Base-by-base conservation (phyloP, 371 early-diverging fungal species). In the Lichtheimia ornata region DNA sequence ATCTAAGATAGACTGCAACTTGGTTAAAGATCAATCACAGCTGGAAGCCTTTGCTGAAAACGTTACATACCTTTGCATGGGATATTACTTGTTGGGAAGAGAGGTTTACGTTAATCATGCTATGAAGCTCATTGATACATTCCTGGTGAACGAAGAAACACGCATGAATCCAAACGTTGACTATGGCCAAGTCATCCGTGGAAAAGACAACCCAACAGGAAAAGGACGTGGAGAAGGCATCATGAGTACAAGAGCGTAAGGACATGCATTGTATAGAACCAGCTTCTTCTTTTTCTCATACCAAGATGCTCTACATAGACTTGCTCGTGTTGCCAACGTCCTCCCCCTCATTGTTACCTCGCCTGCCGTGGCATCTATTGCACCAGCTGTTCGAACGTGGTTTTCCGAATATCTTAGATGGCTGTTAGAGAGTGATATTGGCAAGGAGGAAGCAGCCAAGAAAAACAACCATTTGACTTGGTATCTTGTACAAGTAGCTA, bases 151-250 rank as follows among this genome's bases (percentile, higher is more conserved):
- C 52, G 65, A 66, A 27, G 50, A 52, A 2, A 75, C 79, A 11
- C 59, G 67, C 17, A 78, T 78, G 79, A 78, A 78, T 53, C 73
- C 75, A 5, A 62, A 75, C 50, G 59, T 78, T 1, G 66, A 70
- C 27, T 78, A 75, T 63, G 79, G 72, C 12, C 79, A 78, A 27
- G 61, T 73, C 0, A 58, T 78, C 5, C 68, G 79, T 50, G 79
- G 79, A 0, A 53, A 50, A 24, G 65, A 69, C 24, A 74, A 73
- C 50, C 64, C 56, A 17, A 54, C 70, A 13, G 59, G 63, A 1
- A 58, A 58, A 18, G 79, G 79, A 0, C 70, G 79, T 51, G 61
- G 58, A 15, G 76, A 72, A 61, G 76, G 76, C 13, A 67, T 78
- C 28, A 67, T 78, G 25, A 75, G 72, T n/a, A 61, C 70, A 9